These are phyloP conservation scores for Dysphania ambrosioides DNA, from an alignment of 148 eudicot genomes.

Conservation along the genomic window DNA sequence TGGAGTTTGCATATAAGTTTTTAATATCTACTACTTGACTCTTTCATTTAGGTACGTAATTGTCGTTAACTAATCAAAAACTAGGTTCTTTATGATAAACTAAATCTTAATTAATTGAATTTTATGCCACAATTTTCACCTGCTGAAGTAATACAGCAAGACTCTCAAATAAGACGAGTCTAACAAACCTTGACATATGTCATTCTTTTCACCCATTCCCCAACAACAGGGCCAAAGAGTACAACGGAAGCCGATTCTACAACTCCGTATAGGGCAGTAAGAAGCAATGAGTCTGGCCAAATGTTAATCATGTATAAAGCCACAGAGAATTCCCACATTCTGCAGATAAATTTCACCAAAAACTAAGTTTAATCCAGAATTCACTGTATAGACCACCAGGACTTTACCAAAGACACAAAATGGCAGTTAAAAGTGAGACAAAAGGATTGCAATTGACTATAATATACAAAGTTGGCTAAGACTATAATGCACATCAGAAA, in stretches of 20 bases:
- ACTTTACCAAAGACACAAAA: neutral
- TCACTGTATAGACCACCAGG: neutral
- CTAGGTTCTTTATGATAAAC: neutral
- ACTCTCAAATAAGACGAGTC: neutral
- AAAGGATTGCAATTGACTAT: too few relatives aligned
- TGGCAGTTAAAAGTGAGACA: neutral
- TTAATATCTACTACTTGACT: neutral
- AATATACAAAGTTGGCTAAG: too few relatives aligned
- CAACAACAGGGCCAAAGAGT: slow-evolving; percentile 72
- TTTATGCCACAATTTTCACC: neutral
- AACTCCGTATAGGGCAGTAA: slow-evolving; percentile 82
- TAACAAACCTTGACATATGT: slow-evolving; percentile 59
- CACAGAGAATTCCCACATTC: slow-evolving; percentile 97
- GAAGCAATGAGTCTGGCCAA: slow-evolving; percentile 76
- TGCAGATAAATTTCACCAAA: slow-evolving; percentile 27
- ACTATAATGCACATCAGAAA: neutral
- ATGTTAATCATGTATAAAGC: slow-evolving; percentile 87
- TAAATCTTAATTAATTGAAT: neutral
- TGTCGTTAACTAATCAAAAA: neutral
- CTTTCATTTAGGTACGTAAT: neutral
- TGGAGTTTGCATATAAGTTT: neutral
- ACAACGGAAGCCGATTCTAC: slow-evolving; percentile 74
- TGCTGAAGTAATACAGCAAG: neutral
- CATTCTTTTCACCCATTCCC: slow-evolving; percentile 58
- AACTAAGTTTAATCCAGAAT: neutral